Conservation (phyloP, 2,329 filamentous ascomycete species). For the Aspergillus sp. region DNA sequence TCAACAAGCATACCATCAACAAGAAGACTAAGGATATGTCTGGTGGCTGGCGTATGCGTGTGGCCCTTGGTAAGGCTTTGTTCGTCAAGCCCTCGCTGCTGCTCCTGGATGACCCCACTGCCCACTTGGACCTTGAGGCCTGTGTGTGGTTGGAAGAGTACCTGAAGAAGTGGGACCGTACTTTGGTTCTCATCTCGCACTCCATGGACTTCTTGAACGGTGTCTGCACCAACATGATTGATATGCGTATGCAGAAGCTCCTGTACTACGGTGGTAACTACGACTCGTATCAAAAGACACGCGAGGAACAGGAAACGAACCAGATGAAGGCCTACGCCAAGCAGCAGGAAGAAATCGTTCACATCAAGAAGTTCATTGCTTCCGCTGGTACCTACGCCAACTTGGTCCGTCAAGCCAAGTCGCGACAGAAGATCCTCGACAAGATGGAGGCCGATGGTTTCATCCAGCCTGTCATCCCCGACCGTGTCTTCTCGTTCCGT, state of each 20-base stretch:
- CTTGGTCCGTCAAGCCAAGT: constrained; percentile 97
- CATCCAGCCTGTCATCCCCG: constrained; percentile 78
- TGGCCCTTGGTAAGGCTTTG: constrained; percentile 90
- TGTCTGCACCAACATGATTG: constrained; percentile 96
- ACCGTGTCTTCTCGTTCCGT: constrained; percentile 92
- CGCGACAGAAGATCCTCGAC: constrained; percentile 97
- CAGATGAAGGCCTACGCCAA: constrained; percentile 99
- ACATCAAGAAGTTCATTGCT: constrained; percentile 99
- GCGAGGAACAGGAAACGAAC: constrained; percentile 88
- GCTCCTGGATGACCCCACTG: constrained; percentile 94
- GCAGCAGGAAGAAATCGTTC: constrained; percentile 96
- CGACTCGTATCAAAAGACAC: constrained; percentile 94
- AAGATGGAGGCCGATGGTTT: constrained; percentile 99
- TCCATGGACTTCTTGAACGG: constrained; percentile 99
- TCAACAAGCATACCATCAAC: constrained; percentile 95
- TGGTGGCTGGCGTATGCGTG: constrained; percentile 99
- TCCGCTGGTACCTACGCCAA: constrained; percentile 99
- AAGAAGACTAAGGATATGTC: constrained; percentile 99
- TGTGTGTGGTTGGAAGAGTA: constrained; percentile 99
- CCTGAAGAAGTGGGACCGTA: constrained; percentile 98
- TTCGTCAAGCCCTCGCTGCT: constrained; percentile 97
- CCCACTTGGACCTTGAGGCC: constrained; percentile 97
- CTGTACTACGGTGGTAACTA: constrained; percentile 99
- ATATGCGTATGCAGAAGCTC: constrained; percentile 84
- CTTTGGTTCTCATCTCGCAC: constrained; percentile 92